Conservation (phyloP, 2,329 filamentous ascomycete genomes). For the Chalara sp. region DNA sequence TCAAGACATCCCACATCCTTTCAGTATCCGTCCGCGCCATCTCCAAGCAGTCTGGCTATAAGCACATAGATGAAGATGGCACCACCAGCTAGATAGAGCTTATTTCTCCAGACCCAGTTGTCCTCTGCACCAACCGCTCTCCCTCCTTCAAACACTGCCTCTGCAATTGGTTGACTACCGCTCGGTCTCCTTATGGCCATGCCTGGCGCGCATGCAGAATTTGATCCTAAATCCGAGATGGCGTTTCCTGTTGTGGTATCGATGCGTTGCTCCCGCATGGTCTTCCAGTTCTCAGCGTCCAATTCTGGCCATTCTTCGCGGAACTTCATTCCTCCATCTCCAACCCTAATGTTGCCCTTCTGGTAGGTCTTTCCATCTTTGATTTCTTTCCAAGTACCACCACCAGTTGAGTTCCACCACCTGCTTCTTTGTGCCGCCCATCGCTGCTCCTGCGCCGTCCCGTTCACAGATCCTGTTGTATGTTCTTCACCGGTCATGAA, state of each 20-base stretch:
- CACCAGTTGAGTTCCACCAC: slow-evolving; percentile 97
- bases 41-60: slow-evolving; percentile 61
- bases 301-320: slow-evolving; percentile 82
- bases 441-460: slow-evolving; percentile 69
- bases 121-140: slow-evolving; percentile 70
- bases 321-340: slow-evolving; percentile 90
- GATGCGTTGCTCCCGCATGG: slow-evolving; percentile 79
- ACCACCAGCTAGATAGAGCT: slow-evolving; percentile 63
- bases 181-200: slow-evolving; percentile 54
- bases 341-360: slow-evolving; percentile 80
- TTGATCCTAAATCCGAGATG: slow-evolving; percentile 43
- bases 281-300: slow-evolving; percentile 83
- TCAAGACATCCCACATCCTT: too few species aligned
- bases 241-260: slow-evolving; percentile 69
- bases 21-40: slow-evolving; percentile 7
- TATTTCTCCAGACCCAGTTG: slow-evolving; percentile 76
- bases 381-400: slow-evolving; percentile 36
- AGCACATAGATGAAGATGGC: slow-evolving; percentile 78
- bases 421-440: slow-evolving; percentile 69
- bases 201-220: slow-evolving; percentile 50
- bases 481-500: slow-evolving; percentile 99
- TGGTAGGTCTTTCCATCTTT: slow-evolving; percentile 30
- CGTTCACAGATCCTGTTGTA: slow-evolving; percentile 86
- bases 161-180: slow-evolving; percentile 45
- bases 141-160: slow-evolving; percentile 70